Percentiles rank a stretch among this genome's conserved stretches.
Evolutionary conservation across 2,329 filamentous ascomycete genomes (phyloP).

Genomic region (Pseudocercospora cruenta): DNA sequence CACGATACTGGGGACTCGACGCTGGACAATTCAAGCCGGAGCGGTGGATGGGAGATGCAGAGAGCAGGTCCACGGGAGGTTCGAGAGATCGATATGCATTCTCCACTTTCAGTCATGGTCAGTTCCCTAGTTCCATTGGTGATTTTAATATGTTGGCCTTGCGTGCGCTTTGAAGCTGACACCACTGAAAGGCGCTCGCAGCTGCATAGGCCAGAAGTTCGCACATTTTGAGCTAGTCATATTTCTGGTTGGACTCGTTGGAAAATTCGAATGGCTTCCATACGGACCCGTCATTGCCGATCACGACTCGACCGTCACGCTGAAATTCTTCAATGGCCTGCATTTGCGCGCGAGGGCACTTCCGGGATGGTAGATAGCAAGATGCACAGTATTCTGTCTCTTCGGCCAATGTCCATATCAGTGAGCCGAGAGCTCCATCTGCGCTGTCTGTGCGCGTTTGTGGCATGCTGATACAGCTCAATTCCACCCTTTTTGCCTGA

Average conservation of each 20-base stretch:
- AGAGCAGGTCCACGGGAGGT: background rate
- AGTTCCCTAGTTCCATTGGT: background rate
- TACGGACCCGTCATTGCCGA: background rate
- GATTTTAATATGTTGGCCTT: background rate
- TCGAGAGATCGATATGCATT: background rate
- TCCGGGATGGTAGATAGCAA: background rate
- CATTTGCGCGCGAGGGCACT: background rate
- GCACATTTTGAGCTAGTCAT: background rate
- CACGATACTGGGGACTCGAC: constrained; percentile 35
- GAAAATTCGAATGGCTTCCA: background rate
- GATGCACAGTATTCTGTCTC: background rate
- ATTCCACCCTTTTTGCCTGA: no score
- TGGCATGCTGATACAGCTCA: no score
- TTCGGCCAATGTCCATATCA: no score
- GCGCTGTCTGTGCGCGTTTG: no score
- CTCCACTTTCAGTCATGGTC: background rate
- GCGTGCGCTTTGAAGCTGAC: background rate
- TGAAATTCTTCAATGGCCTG: background rate
- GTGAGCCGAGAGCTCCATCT: no score
- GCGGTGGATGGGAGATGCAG: constrained; percentile 27
- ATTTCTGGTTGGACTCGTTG: background rate
- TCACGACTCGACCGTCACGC: background rate
- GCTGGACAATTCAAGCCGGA: constrained; percentile 38
- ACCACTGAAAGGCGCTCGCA: background rate
- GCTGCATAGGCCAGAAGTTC: background rate